Base-by-base conservation (phyloP, 345 rosid genomes). In the Kernera saxatilis region DNA sequence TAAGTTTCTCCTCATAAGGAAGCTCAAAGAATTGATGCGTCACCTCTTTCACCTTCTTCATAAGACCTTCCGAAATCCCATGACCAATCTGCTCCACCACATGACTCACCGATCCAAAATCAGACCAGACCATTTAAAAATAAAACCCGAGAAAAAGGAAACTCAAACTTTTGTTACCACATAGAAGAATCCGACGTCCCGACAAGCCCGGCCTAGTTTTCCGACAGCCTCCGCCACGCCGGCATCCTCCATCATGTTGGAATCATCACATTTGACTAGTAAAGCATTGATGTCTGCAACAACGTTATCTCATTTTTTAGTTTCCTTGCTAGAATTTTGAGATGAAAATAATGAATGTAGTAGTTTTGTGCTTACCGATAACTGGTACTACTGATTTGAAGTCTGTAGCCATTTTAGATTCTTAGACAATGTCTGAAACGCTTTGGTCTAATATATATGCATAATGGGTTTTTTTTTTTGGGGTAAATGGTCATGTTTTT, bases 171-270 rank as follows among this genome's bases (percentile, higher is more conserved):
- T 43, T 43, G 30, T 41, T 83, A 89, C 96, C 88, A 87, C 98
- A 56, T 92, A 84, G 80, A 92, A 92, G 78, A 92, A 87, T 17
- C 96, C 96, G 55, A 91, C 84, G 22, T 86, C 87, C n/a, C 88
- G 71, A 59, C 98, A 92, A 57, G 94, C 98, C 73, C 52, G 83
- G 73, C 87, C 86, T 35, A 92, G 71, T 73, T 86, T 79, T 54
- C 65, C 30, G 57, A 89, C 85, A 67, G 88, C 91, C 60, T 79
- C 76, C 54, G 73, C 67, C 5, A 89, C 92, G 44, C 69, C 79
- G 0, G 83, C 83, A 67, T 89, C 93, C 59, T 81, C 76, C 33
- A 72, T 79, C 85, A 86, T 80, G 43, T 80, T 32, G 13, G 84
- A 82, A 73, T 83, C 90, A 70, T 81, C 84, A 30, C 87, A 80